Evolutionary conservation across 768 basidiomycete species (phyloP).

Genomic region (Boletus rubropictus): DNA sequence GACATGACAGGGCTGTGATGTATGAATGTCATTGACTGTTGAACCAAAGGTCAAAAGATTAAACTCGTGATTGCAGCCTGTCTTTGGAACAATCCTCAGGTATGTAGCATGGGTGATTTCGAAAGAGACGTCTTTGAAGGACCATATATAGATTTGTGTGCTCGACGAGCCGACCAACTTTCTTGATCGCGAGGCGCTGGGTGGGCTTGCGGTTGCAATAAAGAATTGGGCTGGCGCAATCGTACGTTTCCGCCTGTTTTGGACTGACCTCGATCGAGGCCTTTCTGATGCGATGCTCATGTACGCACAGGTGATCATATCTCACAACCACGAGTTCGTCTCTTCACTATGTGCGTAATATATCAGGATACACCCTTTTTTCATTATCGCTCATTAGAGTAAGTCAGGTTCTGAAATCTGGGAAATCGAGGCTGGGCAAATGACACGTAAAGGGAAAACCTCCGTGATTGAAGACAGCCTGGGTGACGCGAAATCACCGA

Average conservation of each 20-base stretch:
- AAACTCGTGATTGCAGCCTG: conserved; percentile 93
- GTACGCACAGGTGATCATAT: conserved; percentile 75
- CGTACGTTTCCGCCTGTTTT: conserved; percentile 34
- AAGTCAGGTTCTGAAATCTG: conserved; percentile 82
- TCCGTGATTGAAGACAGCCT: conserved; percentile 83
- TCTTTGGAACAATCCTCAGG: conserved; percentile 94
- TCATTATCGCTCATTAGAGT: conserved; percentile 13
- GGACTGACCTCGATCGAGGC: conserved; percentile 10
- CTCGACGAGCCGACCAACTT: conserved; percentile 95
- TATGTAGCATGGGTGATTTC: conserved; percentile 27
- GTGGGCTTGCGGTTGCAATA: conserved; percentile 92
- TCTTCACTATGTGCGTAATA: conserved; percentile 64
- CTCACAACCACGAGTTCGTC: conserved; percentile 90
- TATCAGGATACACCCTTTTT: conserved; percentile 7
- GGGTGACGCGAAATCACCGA: conserved; percentile 60
- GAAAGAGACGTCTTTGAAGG: conserved; percentile 4
- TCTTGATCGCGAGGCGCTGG: conserved; percentile 92
- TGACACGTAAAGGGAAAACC: conserved; percentile 85
- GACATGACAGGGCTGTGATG: conserved; percentile 16
- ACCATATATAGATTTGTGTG: conserved; percentile 51
- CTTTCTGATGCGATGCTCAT: conserved; percentile 13
- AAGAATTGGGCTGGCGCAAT: conserved; percentile 92
- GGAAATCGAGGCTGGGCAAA: conserved; percentile 80
- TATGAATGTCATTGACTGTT: conserved; percentile 8
- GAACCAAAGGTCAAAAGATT: conserved; percentile 80